A percentile compares a stretch with the other conserved stretches of the same genome.
phyloP scores from a whole-genome alignment of 768 basidiomycete genomes.

The Udeniomyces megalosporus region DNA sequence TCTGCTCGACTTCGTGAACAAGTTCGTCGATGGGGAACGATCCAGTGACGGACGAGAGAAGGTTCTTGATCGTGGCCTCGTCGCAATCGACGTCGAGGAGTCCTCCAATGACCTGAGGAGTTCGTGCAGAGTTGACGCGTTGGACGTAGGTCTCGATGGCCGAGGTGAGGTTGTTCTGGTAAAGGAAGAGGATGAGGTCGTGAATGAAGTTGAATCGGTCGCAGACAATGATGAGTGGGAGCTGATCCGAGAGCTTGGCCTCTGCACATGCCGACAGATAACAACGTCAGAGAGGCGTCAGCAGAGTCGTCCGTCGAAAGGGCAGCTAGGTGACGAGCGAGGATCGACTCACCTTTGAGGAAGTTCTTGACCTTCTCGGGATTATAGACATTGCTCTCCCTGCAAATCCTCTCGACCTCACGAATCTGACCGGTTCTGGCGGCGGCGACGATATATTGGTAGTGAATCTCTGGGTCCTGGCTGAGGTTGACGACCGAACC shows the following conservation, averaged over 20 bases:
- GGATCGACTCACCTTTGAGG: slow-evolving; percentile 8
- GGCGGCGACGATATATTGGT: slow-evolving; percentile 99
- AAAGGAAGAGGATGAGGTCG: slow-evolving; percentile 92
- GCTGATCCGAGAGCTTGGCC: slow-evolving; percentile 85
- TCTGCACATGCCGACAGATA: slow-evolving; percentile 33
- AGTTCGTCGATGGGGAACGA: slow-evolving; percentile 97
- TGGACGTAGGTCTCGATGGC: slow-evolving; percentile 99
- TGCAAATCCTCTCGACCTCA: slow-evolving; percentile 95
- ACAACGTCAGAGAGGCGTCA: neutral
- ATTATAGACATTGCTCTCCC: slow-evolving; percentile 94
- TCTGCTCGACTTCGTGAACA: slow-evolving; percentile 88
- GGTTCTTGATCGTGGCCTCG: slow-evolving; percentile 80
- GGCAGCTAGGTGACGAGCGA: neutral
- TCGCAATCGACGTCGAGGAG: slow-evolving; percentile 96
- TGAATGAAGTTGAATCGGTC: slow-evolving; percentile 99
- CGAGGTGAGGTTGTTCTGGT: slow-evolving; percentile 88
- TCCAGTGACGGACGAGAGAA: slow-evolving; percentile 87
- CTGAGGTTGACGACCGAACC: slow-evolving; percentile 95
- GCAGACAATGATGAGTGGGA: slow-evolving; percentile 98
- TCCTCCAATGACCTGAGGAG: slow-evolving; percentile 92
- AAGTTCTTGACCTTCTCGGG: slow-evolving; percentile 97
- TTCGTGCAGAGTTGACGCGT: slow-evolving; percentile 88
- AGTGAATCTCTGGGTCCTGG: slow-evolving; percentile 91
- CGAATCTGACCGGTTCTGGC: slow-evolving; percentile 95
- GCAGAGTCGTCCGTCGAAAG: neutral